These are phyloP conservation scores for Candida tibetensis DNA, from an alignment of 805 yeast genomes.

Conservation along the genomic window DNA sequence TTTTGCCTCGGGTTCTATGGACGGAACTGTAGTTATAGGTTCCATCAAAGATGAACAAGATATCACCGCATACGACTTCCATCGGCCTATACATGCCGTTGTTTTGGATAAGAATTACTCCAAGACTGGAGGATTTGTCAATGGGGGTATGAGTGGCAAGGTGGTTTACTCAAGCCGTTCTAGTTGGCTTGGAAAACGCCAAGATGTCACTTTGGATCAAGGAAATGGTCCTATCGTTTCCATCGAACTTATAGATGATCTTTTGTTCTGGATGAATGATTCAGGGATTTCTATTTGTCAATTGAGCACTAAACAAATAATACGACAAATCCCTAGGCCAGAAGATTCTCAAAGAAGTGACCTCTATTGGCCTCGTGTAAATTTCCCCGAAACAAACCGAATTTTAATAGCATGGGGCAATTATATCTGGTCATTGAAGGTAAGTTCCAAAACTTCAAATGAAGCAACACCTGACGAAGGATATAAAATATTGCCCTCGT, in stretches of 20 bases:
- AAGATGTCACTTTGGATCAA: constrained; percentile 61
- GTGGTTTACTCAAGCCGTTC: constrained; percentile 63
- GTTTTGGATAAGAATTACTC: constrained; percentile 71
- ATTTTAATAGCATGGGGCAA: constrained; percentile 81
- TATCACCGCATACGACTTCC: constrained; percentile 73
- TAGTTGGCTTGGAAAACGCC: constrained; percentile 84
- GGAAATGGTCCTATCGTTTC: constrained; percentile 70
- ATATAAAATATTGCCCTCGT: constrained; percentile 44
- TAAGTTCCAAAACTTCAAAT: constrained; percentile 22
- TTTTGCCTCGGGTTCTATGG: constrained; percentile 88
- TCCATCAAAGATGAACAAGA: constrained; percentile 60
- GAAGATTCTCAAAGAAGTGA: constrained; percentile 62
- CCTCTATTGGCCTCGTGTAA: constrained; percentile 77
- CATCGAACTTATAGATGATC: constrained; percentile 58
- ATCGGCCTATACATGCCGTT: constrained; percentile 85
- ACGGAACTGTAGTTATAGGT: constrained; percentile 87
- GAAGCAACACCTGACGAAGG: constrained; percentile 6
- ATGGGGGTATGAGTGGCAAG: constrained; percentile 90
- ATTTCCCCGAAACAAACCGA: constrained; percentile 61
- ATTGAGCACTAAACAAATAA: constrained; percentile 44
- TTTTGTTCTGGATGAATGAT: constrained; percentile 82
- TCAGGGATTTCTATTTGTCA: constrained; percentile 72
- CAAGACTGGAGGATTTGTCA: constrained; percentile 61
- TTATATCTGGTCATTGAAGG: constrained; percentile 66
- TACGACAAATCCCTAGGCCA: constrained; percentile 58